A percentile compares a stretch with the other conserved stretches of the same genome.
Evolutionary conservation across 148 eudicot species (phyloP).

Genomic region (Beta vulgaris): DNA sequence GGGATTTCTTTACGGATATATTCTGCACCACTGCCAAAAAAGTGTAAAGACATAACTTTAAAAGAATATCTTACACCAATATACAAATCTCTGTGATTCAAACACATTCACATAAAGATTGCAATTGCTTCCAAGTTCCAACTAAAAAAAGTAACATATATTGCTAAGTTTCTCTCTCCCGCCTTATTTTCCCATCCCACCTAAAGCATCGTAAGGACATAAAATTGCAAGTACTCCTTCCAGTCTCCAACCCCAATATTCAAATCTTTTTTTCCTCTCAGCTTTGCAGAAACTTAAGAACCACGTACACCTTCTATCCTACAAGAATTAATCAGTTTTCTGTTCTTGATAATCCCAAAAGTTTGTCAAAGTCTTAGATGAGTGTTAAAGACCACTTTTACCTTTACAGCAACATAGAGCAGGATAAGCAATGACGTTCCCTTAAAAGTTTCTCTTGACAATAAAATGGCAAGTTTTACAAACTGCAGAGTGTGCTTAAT

Average conservation of each 20-base stretch:
- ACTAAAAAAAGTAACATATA: background rate
- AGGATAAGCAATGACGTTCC: background rate
- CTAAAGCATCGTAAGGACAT: background rate
- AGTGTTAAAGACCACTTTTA: background rate
- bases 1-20: constrained; percentile 86
- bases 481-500: background rate
- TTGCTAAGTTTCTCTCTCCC: no score
- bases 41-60: constrained; percentile 12
- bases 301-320: background rate
- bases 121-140: background rate
- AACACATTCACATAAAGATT: background rate
- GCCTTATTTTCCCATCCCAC: background rate
- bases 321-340: background rate
- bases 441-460: background rate
- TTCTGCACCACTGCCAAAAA: constrained; percentile 85
- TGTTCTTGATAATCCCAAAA: background rate
- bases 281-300: background rate
- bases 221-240: background rate
- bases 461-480: background rate
- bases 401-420: background rate
- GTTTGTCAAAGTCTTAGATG: background rate
- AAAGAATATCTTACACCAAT: background rate
- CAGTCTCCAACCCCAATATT: background rate
- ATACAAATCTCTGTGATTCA: background rate
- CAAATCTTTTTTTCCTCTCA: background rate